Evolutionary conservation across 352 stramenopile species (phyloP).

Genomic region (Pilasporangium apinafurcum): DNA sequence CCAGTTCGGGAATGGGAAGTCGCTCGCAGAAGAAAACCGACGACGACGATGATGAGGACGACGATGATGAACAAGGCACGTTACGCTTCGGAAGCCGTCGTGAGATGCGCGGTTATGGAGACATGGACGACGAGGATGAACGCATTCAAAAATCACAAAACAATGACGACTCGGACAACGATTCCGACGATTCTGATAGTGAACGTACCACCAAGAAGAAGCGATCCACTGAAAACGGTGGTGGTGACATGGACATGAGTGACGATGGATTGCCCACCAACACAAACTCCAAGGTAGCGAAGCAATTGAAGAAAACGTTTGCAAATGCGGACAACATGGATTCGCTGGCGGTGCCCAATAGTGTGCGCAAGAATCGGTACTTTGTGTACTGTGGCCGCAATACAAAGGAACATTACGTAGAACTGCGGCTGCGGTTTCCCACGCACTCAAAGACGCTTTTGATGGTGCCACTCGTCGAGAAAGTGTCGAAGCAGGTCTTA

Average conservation of each 20-base stretch:
- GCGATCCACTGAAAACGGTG: slow-evolving; percentile 25
- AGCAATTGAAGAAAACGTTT: slow-evolving; percentile 27
- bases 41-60: slow-evolving; percentile 82
- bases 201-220: slow-evolving; percentile 14
- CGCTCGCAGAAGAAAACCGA: slow-evolving; percentile 41
- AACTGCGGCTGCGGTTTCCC: slow-evolving; percentile 83
- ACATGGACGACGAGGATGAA: slow-evolving; percentile 94
- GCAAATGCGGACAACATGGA: slow-evolving; percentile 47
- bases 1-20: slow-evolving; percentile 13
- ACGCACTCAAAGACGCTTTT: slow-evolving; percentile 86
- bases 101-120: slow-evolving; percentile 84
- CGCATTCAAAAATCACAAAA: slow-evolving; percentile 63
- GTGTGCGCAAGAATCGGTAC: slow-evolving; percentile 82
- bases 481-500: slow-evolving; percentile 77
- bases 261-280: slow-evolving; percentile 12
- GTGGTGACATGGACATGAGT: slow-evolving; percentile 26
- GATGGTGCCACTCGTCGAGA: slow-evolving; percentile 87
- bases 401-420: slow-evolving; percentile 74
- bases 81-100: slow-evolving; percentile 73
- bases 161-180: slow-evolving; percentile 58
- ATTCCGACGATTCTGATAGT: slow-evolving; percentile 35
- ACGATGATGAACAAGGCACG: slow-evolving; percentile 83
- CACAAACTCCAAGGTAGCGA: slow-evolving; percentile 2
- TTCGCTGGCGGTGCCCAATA: slow-evolving; percentile 62
- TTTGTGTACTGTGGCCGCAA: slow-evolving; percentile 80